A percentile compares a stretch with the other conserved stretches of the same genome.
These are phyloP conservation scores for Geotrichum bryndzae DNA, from an alignment of 1,139 yeast genomes.

Conservation along the genomic window DNA sequence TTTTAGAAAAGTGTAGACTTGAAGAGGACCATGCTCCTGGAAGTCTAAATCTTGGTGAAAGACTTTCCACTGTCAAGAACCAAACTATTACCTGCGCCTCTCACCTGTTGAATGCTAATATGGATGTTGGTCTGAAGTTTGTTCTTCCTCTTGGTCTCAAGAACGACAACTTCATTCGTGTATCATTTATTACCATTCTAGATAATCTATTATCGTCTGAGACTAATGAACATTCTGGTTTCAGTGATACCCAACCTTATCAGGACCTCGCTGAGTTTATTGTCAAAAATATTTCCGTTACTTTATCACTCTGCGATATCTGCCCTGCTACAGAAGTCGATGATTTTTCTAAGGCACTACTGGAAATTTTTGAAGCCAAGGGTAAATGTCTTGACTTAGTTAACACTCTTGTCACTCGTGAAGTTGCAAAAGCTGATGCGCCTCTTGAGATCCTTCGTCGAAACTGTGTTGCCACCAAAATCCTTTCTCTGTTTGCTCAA, in stretches of 20 bases:
- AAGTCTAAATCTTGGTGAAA: slow-evolving; percentile 32
- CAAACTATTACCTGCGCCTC: slow-evolving; percentile 65
- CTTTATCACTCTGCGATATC: slow-evolving; percentile 29
- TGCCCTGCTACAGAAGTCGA: slow-evolving; percentile 69
- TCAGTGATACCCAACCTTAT: slow-evolving; percentile 30
- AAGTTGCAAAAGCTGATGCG: slow-evolving; percentile 53
- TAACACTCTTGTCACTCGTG: slow-evolving; percentile 52
- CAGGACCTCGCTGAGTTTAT: slow-evolving; percentile 32
- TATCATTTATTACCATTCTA: slow-evolving; percentile 72
- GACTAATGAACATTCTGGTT: slow-evolving; percentile 30
- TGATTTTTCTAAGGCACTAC: slow-evolving; percentile 61
- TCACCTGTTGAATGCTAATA: slow-evolving; percentile 63
- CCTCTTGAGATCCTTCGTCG: slow-evolving; percentile 72
- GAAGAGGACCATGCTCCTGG: slow-evolving; percentile 21
- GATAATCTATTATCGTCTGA: slow-evolving; percentile 49
- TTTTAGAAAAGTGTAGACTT: slow-evolving; percentile 55
- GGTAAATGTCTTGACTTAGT: slow-evolving; percentile 54
- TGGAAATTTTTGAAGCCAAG: slow-evolving; percentile 53
- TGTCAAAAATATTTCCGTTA: slow-evolving; percentile 20
- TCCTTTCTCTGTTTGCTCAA: slow-evolving; percentile 65
- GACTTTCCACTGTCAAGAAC: slow-evolving; percentile 52
- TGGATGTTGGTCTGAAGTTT: slow-evolving; percentile 70
- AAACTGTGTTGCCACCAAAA: slow-evolving; percentile 75
- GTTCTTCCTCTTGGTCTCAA: slow-evolving; percentile 78
- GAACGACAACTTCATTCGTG: slow-evolving; percentile 55